These are phyloP conservation scores for Mycena sanguinolenta DNA, from an alignment of 768 basidiomycete genomes.

Conservation along the genomic window DNA sequence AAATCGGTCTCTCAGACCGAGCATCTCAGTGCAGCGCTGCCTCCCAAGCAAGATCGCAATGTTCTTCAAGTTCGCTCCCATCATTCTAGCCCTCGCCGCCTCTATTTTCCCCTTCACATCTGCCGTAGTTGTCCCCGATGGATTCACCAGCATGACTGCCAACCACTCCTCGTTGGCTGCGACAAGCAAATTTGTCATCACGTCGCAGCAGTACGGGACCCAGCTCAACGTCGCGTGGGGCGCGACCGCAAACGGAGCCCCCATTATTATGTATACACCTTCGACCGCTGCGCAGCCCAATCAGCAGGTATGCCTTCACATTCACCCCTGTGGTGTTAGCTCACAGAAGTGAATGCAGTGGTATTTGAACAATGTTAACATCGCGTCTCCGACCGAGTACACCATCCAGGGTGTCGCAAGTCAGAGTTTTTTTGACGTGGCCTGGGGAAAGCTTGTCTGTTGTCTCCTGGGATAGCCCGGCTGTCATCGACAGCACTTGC, in stretches of 20 bases:
- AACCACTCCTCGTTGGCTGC: constrained; percentile 12
- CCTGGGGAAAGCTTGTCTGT: constrained; percentile 4
- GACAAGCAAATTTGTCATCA: constrained; percentile 12
- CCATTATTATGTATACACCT: constrained; percentile 2
- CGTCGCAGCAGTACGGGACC: constrained; percentile 3
- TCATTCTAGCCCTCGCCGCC: background rate
- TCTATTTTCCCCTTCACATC: constrained; percentile 10
- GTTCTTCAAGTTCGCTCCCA: constrained; percentile 10
- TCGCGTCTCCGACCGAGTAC: constrained; percentile 8
- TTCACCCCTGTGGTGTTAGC: background rate
- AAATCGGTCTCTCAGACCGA: background rate
- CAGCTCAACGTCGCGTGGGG: background rate
- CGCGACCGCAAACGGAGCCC: background rate
- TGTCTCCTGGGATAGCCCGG: background rate
- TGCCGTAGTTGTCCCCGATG: background rate
- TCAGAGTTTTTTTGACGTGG: constrained; percentile 1
- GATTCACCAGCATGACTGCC: background rate
- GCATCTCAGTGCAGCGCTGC: background rate
- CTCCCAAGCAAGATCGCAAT: no score
- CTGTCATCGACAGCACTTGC: background rate
- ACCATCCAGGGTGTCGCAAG: background rate
- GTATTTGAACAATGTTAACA: constrained; percentile 7
- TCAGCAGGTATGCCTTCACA: background rate
- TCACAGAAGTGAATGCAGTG: constrained; percentile 1
- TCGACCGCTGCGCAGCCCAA: background rate